These are phyloP conservation scores for Cucurbita moschata DNA, from an alignment of 306 rosid species.

Conservation along the genomic window DNA sequence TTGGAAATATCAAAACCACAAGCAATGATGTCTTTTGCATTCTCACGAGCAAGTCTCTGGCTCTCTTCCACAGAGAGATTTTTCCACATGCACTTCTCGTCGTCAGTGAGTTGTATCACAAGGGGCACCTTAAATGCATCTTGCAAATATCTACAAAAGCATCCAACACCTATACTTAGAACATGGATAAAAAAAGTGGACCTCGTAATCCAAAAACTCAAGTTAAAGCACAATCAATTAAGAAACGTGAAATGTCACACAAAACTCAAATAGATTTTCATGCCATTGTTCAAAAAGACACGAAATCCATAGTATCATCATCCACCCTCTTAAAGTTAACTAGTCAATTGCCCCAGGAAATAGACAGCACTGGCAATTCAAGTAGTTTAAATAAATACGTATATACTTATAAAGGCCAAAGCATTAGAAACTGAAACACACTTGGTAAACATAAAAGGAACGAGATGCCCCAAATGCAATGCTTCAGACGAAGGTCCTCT, in stretches of 20 bases:
- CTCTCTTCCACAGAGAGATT: slow-evolving; percentile 61
- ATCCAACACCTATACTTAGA: neutral
- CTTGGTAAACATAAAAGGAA: slow-evolving; percentile 93
- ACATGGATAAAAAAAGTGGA: neutral
- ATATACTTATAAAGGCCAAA: neutral
- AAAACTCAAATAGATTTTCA: neutral
- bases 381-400: neutral
- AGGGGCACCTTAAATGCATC: slow-evolving; percentile 92
- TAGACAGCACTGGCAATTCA: neutral
- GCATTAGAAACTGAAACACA: slow-evolving; percentile 15
- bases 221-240: neutral
- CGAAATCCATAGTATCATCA: neutral
- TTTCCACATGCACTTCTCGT: slow-evolving; percentile 91
- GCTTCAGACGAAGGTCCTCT: slow-evolving; percentile 94
- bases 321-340: neutral
- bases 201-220: neutral
- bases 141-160: slow-evolving; percentile 67
- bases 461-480: slow-evolving; percentile 78
- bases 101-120: slow-evolving; percentile 86
- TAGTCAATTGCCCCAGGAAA: neutral
- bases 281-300: neutral
- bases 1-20: slow-evolving; percentile 80
- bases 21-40: slow-evolving; percentile 90
- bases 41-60: slow-evolving; percentile 77
- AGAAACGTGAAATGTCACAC: neutral